Conservation (phyloP, 148 eudicot species). For the Mesembryanthemum crystallinum region DNA sequence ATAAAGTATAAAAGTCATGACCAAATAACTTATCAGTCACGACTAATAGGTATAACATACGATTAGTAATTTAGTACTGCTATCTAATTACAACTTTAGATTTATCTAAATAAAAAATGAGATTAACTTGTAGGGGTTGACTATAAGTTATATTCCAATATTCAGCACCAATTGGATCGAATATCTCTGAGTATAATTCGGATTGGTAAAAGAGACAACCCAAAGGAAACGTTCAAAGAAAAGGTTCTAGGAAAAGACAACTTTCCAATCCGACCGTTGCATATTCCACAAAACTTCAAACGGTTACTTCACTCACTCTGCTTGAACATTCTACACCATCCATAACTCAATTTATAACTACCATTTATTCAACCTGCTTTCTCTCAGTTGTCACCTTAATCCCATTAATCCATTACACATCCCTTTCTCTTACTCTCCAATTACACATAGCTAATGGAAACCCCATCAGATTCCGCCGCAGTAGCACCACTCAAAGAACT, state of each 20-base stretch:
- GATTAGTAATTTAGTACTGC: too few relatives aligned
- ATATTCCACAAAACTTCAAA: not conserved
- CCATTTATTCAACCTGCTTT: too few relatives aligned
- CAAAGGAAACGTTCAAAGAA: not conserved
- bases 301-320: conserved; percentile 1
- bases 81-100: too few relatives aligned
- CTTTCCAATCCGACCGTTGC: conserved; percentile 20
- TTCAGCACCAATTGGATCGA: too few relatives aligned
- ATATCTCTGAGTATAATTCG: too few relatives aligned
- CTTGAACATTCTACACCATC: not conserved
- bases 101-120: too few relatives aligned
- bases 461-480: not conserved
- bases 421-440: not conserved
- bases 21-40: too few relatives aligned
- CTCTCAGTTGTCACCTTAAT: not conserved
- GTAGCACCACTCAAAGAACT: conserved; percentile 10
- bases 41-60: too few relatives aligned
- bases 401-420: too few relatives aligned
- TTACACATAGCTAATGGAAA: conserved; percentile 1
- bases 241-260: not conserved
- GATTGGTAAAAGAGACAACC: not conserved
- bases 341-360: not conserved
- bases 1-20: too few relatives aligned
- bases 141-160: too few relatives aligned
- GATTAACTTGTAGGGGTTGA: too few relatives aligned